Base-by-base conservation (phyloP, 176 grass and related monocot species). In the Carex cristatella region DNA sequence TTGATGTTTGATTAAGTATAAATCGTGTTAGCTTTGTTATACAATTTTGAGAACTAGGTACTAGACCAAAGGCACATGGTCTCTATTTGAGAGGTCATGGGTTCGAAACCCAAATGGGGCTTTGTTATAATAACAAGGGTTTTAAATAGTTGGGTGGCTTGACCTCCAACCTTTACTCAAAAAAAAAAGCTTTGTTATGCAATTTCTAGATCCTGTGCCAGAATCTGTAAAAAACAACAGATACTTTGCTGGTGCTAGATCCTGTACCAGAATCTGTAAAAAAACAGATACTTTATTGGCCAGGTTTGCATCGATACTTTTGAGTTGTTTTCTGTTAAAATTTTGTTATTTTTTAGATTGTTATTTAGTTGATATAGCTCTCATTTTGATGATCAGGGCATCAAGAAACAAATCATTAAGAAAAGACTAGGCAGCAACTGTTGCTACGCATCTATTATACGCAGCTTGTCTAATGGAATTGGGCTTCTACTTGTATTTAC, bases 361-460 rank as follows among this genome's bases (percentile, higher is more conserved):
- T 61, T 81, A 46, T 61, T 27, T 64, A 63, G 10, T 64, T 64
- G 5, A 16, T 6, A 13, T 69, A 9, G 5, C 5, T 40, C 8
- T 76, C 23, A 57, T 61, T 71, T 77, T 28, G 54, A 49, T 81
- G 53, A 31, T 78, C 86, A 98, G 93, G 96, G 96, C 32, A 95
- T 89, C 68, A 98, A 98, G 88, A 95, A 92, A 61, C 86, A 92
- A 66, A 86, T 85, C 61, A 70, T 75, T 70, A 98, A 98, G 91
- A 95, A 98, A 89, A 95, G 86, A 85, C 74, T 95, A 48, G 87
- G 62, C 0, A 16, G 90, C 7, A 88, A 42, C 51, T 94, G 93
- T 58, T 93, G 85, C 86, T 95, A 90, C 64, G 93, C 93, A 69
- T 93, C 93, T 78, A 79, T 98, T 83, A 84, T 98, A 73, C 73